Percentiles rank a stretch among this genome's conserved stretches.
Evolutionary conservation across 441 rosid species (phyloP).

Genomic region (Hypseocharis bilobata): DNA sequence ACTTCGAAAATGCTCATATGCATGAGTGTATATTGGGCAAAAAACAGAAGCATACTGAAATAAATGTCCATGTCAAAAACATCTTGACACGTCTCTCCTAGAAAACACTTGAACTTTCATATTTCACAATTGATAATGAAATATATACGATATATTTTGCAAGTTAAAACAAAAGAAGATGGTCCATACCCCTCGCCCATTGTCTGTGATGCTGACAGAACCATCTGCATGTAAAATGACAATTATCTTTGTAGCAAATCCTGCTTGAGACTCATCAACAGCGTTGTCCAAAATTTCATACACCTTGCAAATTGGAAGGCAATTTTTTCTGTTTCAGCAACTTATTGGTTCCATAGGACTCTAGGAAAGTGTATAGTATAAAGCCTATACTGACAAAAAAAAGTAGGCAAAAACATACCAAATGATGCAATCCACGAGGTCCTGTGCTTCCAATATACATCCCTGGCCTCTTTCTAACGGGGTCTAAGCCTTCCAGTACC

Average conservation of each 20-base stretch:
- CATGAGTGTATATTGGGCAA: neutral
- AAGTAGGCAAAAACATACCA: slow-evolving; percentile 40
- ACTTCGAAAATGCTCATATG: neutral
- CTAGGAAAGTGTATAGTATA: neutral
- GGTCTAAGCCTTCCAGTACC: slow-evolving; percentile 95
- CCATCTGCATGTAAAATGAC: slow-evolving; percentile 59
- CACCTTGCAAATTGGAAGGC: slow-evolving; percentile 41
- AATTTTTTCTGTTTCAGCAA: too few species aligned
- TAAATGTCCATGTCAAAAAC: neutral
- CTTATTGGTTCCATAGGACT: neutral
- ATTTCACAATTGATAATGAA: neutral
- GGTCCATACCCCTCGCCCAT: slow-evolving; percentile 84
- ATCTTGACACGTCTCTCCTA: neutral
- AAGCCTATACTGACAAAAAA: neutral
- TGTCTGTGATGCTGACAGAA: slow-evolving; percentile 76
- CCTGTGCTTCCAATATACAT: slow-evolving; percentile 99
- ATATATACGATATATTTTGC: neutral
- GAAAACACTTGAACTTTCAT: neutral
- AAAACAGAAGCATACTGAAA: neutral
- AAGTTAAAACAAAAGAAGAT: neutral
- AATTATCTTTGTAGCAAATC: slow-evolving; percentile 66
- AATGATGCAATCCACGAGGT: slow-evolving; percentile 93
- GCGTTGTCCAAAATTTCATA: slow-evolving; percentile 94
- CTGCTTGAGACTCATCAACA: slow-evolving; percentile 95
- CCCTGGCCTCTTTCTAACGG: slow-evolving; percentile 96